Conservation (phyloP, 1,139 yeast genomes). For the Geotrichum macrosporum region DNA sequence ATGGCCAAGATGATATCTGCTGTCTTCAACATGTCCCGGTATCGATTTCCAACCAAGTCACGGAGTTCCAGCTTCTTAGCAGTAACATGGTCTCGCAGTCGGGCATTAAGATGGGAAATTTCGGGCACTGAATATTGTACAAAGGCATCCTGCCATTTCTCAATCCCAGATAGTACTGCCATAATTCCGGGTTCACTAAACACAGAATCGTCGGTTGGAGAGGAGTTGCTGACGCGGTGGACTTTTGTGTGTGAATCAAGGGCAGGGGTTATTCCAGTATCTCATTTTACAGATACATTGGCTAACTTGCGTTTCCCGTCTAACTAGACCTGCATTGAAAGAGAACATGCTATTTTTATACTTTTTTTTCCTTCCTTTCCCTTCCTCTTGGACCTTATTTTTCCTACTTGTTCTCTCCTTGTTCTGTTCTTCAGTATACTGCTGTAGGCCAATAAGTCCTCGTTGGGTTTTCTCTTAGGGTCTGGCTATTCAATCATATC, state of each 20-base stretch:
- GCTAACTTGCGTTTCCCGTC: constrained; percentile 1
- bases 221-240: no score
- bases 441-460: no score
- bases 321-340: background rate
- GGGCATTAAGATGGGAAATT: constrained; percentile 27
- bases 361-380: background rate
- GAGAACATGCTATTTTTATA: background rate
- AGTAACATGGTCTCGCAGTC: constrained; percentile 27
- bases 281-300: no score
- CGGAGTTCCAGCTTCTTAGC: constrained; percentile 47
- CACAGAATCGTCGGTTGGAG: background rate
- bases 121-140: constrained; percentile 28
- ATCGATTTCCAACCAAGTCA: constrained; percentile 57
- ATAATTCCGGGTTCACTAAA: constrained; percentile 1
- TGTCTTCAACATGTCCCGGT: constrained; percentile 61
- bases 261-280: no score
- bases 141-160: constrained; percentile 32
- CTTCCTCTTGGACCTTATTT: background rate
- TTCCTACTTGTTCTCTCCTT: no score
- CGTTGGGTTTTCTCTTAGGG: no score
- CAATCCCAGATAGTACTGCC: constrained; percentile 10
- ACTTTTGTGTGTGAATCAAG: no score
- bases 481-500: no score
- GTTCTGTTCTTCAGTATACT: no score
- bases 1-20: constrained; percentile 63